Conservation (phyloP, 1,284 basidiomycete genomes). For the Pseudozyma tsukubaensis region DNA sequence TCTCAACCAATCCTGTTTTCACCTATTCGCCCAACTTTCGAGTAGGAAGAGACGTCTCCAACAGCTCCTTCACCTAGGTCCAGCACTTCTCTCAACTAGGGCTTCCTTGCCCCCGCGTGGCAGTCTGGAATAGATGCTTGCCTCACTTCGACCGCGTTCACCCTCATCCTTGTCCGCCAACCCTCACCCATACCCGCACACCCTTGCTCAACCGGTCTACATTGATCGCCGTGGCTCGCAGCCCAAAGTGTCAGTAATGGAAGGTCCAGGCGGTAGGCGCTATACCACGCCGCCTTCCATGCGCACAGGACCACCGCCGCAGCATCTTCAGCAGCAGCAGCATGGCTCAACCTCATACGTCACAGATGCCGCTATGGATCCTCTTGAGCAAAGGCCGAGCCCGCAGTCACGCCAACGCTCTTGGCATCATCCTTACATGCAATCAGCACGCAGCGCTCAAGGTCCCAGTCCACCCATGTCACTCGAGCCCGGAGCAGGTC, state of each 20-base stretch:
- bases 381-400: conserved; percentile 28
- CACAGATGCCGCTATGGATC: conserved; percentile 7
- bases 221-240: background rate
- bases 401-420: conserved; percentile 41
- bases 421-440: conserved; percentile 50
- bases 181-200: conserved; percentile 5
- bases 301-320: conserved; percentile 4
- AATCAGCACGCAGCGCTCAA: conserved; percentile 8
- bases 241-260: conserved; percentile 9
- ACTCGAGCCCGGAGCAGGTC: conserved; percentile 12
- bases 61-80: background rate
- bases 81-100: background rate
- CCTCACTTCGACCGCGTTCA: conserved; percentile 40
- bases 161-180: conserved; percentile 19
- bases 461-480: conserved; percentile 23
- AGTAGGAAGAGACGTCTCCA: background rate
- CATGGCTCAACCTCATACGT: background rate
- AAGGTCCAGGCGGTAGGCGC: conserved; percentile 26
- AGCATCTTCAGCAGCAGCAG: background rate
- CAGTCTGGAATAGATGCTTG: conserved; percentile 37
- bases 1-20: too few species aligned
- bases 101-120: conserved; percentile 11
- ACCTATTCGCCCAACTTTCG: background rate
- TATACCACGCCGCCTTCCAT: conserved; percentile 17
- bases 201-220: background rate